Conservation (phyloP, 345 rosid genomes). For the Dipteronia dyeriana region DNA sequence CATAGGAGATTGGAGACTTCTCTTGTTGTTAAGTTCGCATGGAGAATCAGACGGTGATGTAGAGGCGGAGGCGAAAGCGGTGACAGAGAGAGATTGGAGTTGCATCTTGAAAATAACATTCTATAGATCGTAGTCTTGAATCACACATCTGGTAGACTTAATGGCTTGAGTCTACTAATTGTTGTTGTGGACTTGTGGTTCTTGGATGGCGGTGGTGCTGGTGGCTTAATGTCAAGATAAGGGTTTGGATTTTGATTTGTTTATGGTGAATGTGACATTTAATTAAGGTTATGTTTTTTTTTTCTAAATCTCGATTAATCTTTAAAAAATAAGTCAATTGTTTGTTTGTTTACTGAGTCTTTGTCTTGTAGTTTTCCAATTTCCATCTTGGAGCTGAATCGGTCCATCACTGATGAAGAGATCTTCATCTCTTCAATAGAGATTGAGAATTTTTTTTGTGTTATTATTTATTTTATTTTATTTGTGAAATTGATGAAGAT, state of each 20-base stretch:
- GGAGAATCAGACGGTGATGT: neutral
- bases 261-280: too few species aligned
- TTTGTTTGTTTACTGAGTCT: neutral
- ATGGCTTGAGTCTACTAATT: conserved; percentile 3
- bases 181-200: neutral
- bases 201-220: conserved; percentile 2
- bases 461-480: too few species aligned
- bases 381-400: too few species aligned
- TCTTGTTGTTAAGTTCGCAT: neutral
- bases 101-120: conserved; percentile 33
- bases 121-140: conserved; percentile 24
- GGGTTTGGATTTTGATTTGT: neutral
- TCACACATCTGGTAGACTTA: conserved; percentile 25
- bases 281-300: neutral
- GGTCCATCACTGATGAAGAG: too few species aligned
- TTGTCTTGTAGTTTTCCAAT: neutral
- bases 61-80: neutral
- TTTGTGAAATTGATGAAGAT: too few species aligned
- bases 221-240: neutral
- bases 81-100: conserved; percentile 12
- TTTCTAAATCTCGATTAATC: neutral
- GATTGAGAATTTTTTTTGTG: too few species aligned
- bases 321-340: neutral
- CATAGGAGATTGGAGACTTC: conserved; percentile 6
- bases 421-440: too few species aligned